A percentile compares a stretch with the other conserved stretches of the same genome.
These are phyloP conservation scores for Wickerhamomyces alni DNA, from an alignment of 805 yeast species.

Conservation along the genomic window DNA sequence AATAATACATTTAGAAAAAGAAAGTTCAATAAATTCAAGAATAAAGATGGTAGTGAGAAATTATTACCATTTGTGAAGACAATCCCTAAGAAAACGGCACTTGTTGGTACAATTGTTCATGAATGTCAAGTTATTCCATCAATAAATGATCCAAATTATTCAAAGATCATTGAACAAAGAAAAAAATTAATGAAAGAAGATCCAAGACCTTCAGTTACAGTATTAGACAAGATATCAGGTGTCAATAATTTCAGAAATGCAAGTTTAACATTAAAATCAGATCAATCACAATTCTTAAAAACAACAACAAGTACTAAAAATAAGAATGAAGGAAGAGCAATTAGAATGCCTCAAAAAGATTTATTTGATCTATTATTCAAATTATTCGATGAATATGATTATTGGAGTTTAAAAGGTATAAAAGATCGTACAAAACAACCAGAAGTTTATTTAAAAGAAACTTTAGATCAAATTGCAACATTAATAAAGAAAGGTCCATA, in stretches of 20 bases:
- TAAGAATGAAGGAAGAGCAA: conserved; percentile 73
- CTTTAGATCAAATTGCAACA: conserved; percentile 82
- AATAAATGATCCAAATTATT: conserved; percentile 63
- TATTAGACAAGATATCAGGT: conserved; percentile 78
- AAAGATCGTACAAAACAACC: conserved; percentile 95
- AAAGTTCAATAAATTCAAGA: conserved; percentile 32
- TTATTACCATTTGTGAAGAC: conserved; percentile 80
- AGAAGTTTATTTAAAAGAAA: conserved; percentile 85
- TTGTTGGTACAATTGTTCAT: conserved; percentile 84
- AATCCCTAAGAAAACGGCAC: conserved; percentile 80
- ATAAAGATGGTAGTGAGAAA: conserved; percentile 33
- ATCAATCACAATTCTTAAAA: conserved; percentile 62
- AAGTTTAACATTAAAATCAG: conserved; percentile 75
- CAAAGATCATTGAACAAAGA: conserved; percentile 53
- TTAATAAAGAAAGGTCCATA: conserved; percentile 94
- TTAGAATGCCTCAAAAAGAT: conserved; percentile 90
- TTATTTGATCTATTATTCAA: conserved; percentile 82
- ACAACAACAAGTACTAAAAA: conserved; percentile 38
- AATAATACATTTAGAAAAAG: conserved; percentile 13
- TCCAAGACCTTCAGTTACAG: conserved; percentile 56
- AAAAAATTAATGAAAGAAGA: conserved; percentile 41
- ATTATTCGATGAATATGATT: conserved; percentile 89
- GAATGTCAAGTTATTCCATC: conserved; percentile 89
- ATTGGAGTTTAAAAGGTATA: conserved; percentile 93
- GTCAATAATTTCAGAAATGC: conserved; percentile 73